Conservation (phyloP, 1,139 yeast genomes). For the Blastobotrys arbuscula region DNA sequence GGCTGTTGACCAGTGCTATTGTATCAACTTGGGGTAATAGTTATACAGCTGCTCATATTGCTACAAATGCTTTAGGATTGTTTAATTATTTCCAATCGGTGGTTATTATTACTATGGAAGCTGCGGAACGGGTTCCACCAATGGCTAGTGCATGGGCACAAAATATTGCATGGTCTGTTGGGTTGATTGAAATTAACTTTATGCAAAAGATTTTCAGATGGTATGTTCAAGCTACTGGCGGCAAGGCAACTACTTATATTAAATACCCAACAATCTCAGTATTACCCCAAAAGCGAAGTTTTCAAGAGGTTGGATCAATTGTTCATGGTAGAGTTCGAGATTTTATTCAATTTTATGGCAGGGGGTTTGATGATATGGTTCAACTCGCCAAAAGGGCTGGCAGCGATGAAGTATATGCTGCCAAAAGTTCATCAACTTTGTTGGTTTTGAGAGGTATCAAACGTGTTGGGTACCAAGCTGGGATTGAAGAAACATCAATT, state of each 20-base stretch:
- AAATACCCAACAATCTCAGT: conserved; percentile 47
- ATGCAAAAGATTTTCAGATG: conserved; percentile 86
- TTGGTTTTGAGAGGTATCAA: conserved; percentile 79
- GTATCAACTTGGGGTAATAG: conserved; percentile 88
- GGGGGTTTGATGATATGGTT: conserved; percentile 1
- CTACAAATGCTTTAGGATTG: conserved; percentile 86
- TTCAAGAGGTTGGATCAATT: background rate
- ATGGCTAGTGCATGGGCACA: conserved; percentile 98
- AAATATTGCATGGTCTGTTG: conserved; percentile 93
- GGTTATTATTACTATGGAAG: conserved; percentile 93
- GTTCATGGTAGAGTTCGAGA: conserved; percentile 25
- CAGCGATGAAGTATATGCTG: conserved; percentile 11
- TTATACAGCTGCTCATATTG: conserved; percentile 92
- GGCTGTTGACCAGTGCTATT: conserved; percentile 80
- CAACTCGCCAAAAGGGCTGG: background rate
- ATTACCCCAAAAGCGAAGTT: conserved; percentile 60
- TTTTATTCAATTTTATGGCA: conserved; percentile 17
- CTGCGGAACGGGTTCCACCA: conserved; percentile 89
- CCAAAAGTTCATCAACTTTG: conserved; percentile 26
- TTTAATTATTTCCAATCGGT: conserved; percentile 90
- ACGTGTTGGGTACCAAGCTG: conserved; percentile 82
- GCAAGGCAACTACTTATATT: conserved; percentile 69
- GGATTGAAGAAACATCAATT: conserved; percentile 75
- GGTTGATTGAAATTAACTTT: conserved; percentile 68
- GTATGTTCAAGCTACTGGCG: conserved; percentile 96